Evolutionary conservation across 1,284 basidiomycete species (phyloP), one percentile per base, ranked within the genome.

Genomic region (Trichosporon sp.): DNA sequence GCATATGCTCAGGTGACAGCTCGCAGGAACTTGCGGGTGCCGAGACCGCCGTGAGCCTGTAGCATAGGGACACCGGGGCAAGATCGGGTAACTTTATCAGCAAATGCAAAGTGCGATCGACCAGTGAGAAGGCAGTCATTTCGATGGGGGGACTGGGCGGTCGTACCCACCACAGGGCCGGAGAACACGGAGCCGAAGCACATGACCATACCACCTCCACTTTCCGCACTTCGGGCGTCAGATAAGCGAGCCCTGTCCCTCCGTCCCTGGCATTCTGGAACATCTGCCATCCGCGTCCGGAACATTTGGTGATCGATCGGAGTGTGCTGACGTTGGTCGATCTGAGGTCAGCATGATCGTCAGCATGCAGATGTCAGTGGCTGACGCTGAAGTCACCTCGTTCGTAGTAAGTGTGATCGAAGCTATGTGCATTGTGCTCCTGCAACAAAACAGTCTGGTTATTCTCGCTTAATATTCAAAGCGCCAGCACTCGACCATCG

Each of bases 71-170:
- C 14, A 48, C 19, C 51, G 51, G 51, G 51, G 51, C 19, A 54
- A 54, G 6, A 16, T 54, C 51, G 51, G 51, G 51, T 54, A 54
- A 54, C 51, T 54, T 54, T 54, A 54, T 54, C 51, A 54, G 51
- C 19, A 7, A 1, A 19, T 19, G 4, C 10, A 7, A 1, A 5
- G 51, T 19, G 4, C 10, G 19, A 54, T 54, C 16, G 51, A 16
- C 51, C 51, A 54, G 51, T 54, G 19, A 54, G 51, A 54, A 16
- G 19, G 6, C 10, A 7, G 6, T 6, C 10, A 54, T 54, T 54
- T 54, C 19, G 51, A 54, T 54, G 51, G 19, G 48, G 48, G 19
- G 14, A 4, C 51, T 16, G 4, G 16, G 51, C 19, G 51, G 51
- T 26, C 51, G 10, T 54, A 54, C 51, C 26, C 26, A 26, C 26